Evolutionary conservation across 108 stramenopile genomes (phyloP), one percentile per base, ranked within the genome.

Genomic region (Fragilaria crotonensis): DNA sequence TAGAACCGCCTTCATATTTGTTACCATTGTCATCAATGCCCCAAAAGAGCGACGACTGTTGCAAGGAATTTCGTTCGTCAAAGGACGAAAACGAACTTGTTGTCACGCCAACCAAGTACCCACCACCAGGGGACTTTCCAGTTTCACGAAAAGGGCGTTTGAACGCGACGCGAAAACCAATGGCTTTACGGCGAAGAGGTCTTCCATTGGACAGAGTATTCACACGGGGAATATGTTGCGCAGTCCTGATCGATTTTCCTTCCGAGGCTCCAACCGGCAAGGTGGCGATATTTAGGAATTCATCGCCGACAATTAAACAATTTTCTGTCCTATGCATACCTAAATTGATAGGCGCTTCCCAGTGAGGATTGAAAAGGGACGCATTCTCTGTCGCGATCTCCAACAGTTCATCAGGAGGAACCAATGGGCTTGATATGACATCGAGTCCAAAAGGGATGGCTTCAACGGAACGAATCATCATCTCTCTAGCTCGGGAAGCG

Each of bases 41-140:
- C 69, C 70, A 79, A 54, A 72, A 79, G 50, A 54, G 52, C 5
- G 64, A 52, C 22, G 73, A 72, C 32, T 79, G 73, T 25, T 71
- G 73, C n/a, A 79, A 44, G 19, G 62, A 70, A 55, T 70, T 70
- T 19, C 59, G 54, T 27, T 73, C 71, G 21, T 57, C 57, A 58
- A 66, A 79, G 0, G 60, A 26, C 2, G 78, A 51, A 68, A 75
- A 79, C 11, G 72, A 45, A 5, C 57, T 25, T 0, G 66, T 74
- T 11, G 78, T 75, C 9, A 79, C 78, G n/a, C 78, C 78, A 25
- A 79, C 57, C 45, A 74, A 63, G 44, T 75, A 71, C n/a, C 70
- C 52, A 1, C 78, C 78, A 33, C 73, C 78, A 66, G 75, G 45
- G 30, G 54, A 68, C 22, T 50, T 54, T 2, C 68, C 64, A 2